Conservation (phyloP, 495 filamentous ascomycete genomes). For the Glutinoglossum americanum region DNA sequence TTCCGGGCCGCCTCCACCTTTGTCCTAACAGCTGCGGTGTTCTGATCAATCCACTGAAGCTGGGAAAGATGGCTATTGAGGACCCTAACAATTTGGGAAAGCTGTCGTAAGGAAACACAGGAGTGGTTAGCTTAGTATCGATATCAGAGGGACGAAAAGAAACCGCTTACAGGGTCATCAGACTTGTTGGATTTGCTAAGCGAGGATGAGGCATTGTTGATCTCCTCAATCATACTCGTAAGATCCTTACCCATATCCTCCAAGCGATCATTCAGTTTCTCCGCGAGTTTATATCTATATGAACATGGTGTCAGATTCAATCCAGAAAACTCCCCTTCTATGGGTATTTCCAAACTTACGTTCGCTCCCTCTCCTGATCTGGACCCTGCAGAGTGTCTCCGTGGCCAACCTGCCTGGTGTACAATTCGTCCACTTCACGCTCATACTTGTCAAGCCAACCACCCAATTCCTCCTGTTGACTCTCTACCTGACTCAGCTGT, state of each 20-base stretch:
- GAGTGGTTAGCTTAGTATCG: background rate
- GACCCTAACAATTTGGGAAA: conserved; percentile 82
- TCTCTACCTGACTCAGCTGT: conserved; percentile 69
- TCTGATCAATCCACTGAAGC: conserved; percentile 77
- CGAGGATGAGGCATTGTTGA: conserved; percentile 65
- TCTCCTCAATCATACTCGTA: conserved; percentile 88
- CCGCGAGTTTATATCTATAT: conserved; percentile 57
- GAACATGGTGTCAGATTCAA: background rate
- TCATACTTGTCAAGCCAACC: conserved; percentile 78
- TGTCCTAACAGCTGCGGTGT: conserved; percentile 52
- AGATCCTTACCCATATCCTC: conserved; percentile 85
- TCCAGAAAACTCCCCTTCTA: background rate
- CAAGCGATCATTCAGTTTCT: conserved; percentile 68
- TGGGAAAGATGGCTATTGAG: conserved; percentile 79
- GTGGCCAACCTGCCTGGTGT: conserved; percentile 40
- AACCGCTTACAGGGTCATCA: conserved; percentile 63
- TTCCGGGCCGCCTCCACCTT: conserved; percentile 67
- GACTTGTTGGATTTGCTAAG: conserved; percentile 73
- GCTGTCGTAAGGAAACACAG: conserved; percentile 24
- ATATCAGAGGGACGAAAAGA: too few species aligned
- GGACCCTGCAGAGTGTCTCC: conserved; percentile 61
- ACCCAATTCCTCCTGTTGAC: conserved; percentile 73
- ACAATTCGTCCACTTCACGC: conserved; percentile 66
- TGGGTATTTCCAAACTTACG: conserved; percentile 24
- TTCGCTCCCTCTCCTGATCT: conserved; percentile 84